Percentiles rank a stretch among this genome's conserved stretches.
Evolutionary conservation across 495 filamentous ascomycete genomes (phyloP).

Genomic region (Penicillium robsamsonii): DNA sequence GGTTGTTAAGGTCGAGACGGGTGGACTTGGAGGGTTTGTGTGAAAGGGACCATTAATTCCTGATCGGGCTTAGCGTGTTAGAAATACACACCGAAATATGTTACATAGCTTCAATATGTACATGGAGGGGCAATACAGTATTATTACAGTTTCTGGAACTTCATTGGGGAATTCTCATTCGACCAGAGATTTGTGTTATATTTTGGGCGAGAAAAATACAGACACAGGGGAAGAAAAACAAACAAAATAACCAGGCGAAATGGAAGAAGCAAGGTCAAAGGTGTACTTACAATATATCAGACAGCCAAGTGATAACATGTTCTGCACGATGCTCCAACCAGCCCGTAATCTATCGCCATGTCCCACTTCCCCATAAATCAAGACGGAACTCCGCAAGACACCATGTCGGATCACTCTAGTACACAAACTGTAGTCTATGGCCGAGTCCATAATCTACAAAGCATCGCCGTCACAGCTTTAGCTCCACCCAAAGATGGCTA

Average conservation of each 20-base stretch:
- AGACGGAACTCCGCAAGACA: conserved; percentile 1
- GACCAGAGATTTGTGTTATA: background rate
- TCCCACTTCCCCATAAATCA: conserved; percentile 16
- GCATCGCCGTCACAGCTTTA: conserved; percentile 29
- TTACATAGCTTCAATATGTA: background rate
- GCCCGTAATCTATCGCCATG: conserved; percentile 4
- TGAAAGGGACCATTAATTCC: conserved; percentile 34
- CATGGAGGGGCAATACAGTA: conserved; percentile 25
- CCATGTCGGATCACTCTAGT: conserved; percentile 12
- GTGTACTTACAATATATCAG: background rate
- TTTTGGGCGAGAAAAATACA: background rate
- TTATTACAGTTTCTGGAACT: conserved; percentile 1
- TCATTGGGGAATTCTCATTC: background rate
- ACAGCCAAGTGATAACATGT: background rate
- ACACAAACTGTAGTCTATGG: conserved; percentile 35
- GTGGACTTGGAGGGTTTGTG: conserved; percentile 41
- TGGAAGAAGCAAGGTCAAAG: background rate
- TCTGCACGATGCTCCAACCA: background rate
- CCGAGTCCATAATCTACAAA: conserved; percentile 32
- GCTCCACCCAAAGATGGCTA: conserved; percentile 29
- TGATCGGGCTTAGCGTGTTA: conserved; percentile 26
- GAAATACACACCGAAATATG: background rate
- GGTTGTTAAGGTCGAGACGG: conserved; percentile 28
- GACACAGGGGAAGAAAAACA: background rate
- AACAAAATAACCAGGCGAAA: background rate